These are phyloP conservation scores for Coccinonectria pachysandricola DNA, from an alignment of 2,329 filamentous ascomycete genomes.

Conservation along the genomic window DNA sequence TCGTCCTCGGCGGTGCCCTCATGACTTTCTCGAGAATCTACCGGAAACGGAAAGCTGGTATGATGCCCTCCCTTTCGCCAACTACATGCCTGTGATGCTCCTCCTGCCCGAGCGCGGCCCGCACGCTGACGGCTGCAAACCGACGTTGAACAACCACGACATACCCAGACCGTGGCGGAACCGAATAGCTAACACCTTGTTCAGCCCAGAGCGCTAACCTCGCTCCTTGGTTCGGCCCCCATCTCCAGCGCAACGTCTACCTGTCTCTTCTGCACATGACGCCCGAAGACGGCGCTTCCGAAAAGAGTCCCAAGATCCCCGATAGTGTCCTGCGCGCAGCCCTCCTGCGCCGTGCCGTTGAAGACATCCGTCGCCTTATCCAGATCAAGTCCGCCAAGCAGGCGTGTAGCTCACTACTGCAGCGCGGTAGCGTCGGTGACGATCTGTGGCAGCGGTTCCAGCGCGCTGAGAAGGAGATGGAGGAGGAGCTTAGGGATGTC, in stretches of 20 bases:
- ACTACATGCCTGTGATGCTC: too few relatives aligned
- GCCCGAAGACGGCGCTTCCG: conserved; percentile 46
- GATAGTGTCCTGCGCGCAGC: conserved; percentile 82
- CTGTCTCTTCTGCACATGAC: conserved; percentile 79
- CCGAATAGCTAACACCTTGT: conserved; percentile 2
- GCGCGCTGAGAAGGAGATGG: conserved; percentile 93
- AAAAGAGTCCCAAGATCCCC: conserved; percentile 62
- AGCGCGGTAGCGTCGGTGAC: conserved; percentile 87
- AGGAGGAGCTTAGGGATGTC: conserved; percentile 89
- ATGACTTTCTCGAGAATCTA: conserved; percentile 90
- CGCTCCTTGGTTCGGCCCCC: conserved; percentile 86
- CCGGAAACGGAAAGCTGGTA: conserved; percentile 80
- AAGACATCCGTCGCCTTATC: conserved; percentile 88
- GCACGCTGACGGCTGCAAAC: too few relatives aligned
- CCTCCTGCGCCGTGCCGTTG: conserved; percentile 75
- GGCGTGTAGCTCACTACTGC: conserved; percentile 70
- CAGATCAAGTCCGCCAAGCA: conserved; percentile 82
- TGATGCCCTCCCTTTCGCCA: too few relatives aligned
- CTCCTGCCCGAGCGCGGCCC: too few relatives aligned
- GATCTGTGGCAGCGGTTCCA: conserved; percentile 90
- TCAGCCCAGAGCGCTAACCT: conserved; percentile 71
- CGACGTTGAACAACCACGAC: too few relatives aligned
- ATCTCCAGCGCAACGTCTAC: conserved; percentile 90
- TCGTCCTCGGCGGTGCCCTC: conserved; percentile 77
- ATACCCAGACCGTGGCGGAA: too few relatives aligned